Evolutionary conservation across 1,284 basidiomycete species (phyloP).

Genomic region (Spongiforma sp.): DNA sequence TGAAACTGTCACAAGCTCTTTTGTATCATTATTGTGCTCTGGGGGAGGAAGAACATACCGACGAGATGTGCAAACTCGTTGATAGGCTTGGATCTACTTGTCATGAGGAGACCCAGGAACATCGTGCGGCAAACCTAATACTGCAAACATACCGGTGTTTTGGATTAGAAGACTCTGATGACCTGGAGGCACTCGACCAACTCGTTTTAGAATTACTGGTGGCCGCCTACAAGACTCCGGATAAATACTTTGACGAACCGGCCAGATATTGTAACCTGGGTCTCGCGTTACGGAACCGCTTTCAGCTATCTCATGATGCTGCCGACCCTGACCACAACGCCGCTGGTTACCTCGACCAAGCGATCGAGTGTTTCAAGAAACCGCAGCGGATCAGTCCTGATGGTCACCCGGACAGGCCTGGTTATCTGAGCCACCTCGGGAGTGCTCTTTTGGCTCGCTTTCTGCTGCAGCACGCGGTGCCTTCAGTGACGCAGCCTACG

Average conservation of each 20-base stretch:
- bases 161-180: neutral
- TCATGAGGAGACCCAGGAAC: neutral
- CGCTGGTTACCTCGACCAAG: no score
- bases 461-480: no score
- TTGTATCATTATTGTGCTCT: neutral
- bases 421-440: neutral
- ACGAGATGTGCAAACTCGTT: neutral
- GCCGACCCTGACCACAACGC: conserved; percentile 5
- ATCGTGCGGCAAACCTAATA: conserved; percentile 6
- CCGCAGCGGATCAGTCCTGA: neutral
- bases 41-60: neutral
- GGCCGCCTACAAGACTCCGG: neutral
- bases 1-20: conserved; percentile 13
- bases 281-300: conserved; percentile 6
- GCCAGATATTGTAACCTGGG: conserved; percentile 9
- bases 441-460: neutral
- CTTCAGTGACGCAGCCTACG: no score
- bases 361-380: conserved; percentile 1
- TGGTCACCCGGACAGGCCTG: neutral
- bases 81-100: neutral
- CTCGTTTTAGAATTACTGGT: conserved; percentile 1
- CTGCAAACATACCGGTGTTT: conserved; percentile 1
- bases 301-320: neutral
- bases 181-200: conserved; percentile 1
- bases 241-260: neutral